These are phyloP conservation scores for Drechmeria coniospora DNA, from an alignment of 2,329 filamentous ascomycete genomes.

Conservation along the genomic window DNA sequence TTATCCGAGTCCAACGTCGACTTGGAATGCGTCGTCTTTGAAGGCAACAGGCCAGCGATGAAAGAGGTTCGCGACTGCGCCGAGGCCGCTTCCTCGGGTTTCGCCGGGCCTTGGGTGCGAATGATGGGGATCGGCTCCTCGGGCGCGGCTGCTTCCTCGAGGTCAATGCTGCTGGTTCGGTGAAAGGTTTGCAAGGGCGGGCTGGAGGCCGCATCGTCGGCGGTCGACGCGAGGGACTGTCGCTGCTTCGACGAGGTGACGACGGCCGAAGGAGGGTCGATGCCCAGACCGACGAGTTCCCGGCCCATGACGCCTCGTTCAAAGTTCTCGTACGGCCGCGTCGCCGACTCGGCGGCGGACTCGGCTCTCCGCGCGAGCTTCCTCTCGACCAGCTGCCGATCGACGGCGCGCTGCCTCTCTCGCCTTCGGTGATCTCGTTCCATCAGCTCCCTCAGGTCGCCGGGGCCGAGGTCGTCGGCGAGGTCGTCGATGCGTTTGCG, in stretches of 20 bases:
- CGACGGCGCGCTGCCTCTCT: slow-evolving; percentile 55
- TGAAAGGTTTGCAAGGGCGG: slow-evolving; percentile 15
- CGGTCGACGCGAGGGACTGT: slow-evolving; percentile 9
- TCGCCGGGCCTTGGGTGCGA: not conserved
- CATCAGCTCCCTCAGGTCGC: slow-evolving; percentile 74
- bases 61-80: slow-evolving; percentile 10
- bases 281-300: slow-evolving; percentile 39
- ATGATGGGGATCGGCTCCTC: not conserved
- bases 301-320: slow-evolving; percentile 46
- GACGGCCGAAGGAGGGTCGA: slow-evolving; percentile 37
- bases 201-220: slow-evolving; percentile 7
- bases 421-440: slow-evolving; percentile 72
- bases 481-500: slow-evolving; percentile 53
- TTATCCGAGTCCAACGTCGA: slow-evolving; percentile 29
- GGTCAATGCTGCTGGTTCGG: slow-evolving; percentile 11
- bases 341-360: slow-evolving; percentile 35
- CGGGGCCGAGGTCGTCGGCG: slow-evolving; percentile 73
- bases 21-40: slow-evolving; percentile 32
- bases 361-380: slow-evolving; percentile 53
- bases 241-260: slow-evolving; percentile 40
- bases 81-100: slow-evolving; percentile 9
- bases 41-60: slow-evolving; percentile 25
- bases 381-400: slow-evolving; percentile 51
- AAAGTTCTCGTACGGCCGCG: slow-evolving; percentile 37
- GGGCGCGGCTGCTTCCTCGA: slow-evolving; percentile 2